Conservation (phyloP, 73 alveolate genomes). For the Paramecium pentaurelia region DNA sequence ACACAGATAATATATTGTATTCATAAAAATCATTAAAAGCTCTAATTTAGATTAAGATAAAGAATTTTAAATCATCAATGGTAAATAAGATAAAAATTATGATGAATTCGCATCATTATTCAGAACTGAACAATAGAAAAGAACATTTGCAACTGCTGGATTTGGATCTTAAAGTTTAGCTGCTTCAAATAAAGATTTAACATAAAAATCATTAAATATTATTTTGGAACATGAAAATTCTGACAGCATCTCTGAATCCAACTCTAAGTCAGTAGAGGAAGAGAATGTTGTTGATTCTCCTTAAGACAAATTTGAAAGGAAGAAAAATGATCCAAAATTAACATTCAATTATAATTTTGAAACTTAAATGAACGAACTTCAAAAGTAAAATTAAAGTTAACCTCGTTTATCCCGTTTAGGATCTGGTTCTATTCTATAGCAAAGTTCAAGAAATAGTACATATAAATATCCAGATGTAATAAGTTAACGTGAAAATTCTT, state of each 20-base stretch:
- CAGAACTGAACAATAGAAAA: not conserved
- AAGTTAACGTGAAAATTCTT: not conserved
- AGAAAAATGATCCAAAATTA: constrained; percentile 25
- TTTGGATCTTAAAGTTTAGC: not conserved
- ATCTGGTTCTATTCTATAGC: not conserved
- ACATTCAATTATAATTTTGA: constrained; percentile 36
- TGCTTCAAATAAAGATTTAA: not conserved
- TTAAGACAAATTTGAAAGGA: not conserved
- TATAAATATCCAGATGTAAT: not conserved
- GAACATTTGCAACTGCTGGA: constrained; percentile 51
- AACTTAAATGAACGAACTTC: not conserved
- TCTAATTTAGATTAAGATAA: not conserved
- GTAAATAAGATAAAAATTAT: not conserved
- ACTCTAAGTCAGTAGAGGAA: not conserved
- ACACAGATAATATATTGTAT: not conserved
- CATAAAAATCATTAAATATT: not conserved
- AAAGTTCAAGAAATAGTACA: constrained; percentile 3
- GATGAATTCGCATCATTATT: not conserved
- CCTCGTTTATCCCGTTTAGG: not conserved
- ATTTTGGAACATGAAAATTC: not conserved
- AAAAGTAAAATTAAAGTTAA: not conserved
- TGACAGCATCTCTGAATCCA: not conserved
- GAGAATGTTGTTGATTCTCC: not conserved
- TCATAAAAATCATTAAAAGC: not conserved
- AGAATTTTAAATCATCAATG: not conserved